Evolutionary conservation across 495 filamentous ascomycete genomes (phyloP), one percentile per base, ranked within the genome.

Genomic region (Hypoxylon rickii): DNA sequence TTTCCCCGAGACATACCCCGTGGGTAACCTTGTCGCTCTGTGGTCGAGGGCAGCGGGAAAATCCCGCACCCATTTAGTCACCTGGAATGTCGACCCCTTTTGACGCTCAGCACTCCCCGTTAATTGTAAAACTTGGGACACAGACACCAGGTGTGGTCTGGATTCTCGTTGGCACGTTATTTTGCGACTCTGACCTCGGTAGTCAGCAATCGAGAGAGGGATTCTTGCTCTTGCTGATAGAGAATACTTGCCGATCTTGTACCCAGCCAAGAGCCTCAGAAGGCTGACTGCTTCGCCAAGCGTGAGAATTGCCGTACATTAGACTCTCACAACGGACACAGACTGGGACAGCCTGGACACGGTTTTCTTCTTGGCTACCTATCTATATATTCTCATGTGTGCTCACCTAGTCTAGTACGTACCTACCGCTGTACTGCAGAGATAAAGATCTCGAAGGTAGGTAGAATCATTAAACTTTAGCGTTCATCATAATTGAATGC

Each of bases 221-320:
- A 40, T 22, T 31, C 31, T 34, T 22, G 29, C 2, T 59, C 20
- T 15, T 40, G 34, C 39, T 41, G 29, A 45, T 40, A 44, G 22
- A 51, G 38, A 49, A 45, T 29, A 64, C 61, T 59, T 63, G 60
- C 60, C 54, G 60, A 51, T 54, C 50, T 55, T 63, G 60, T 55
- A 39, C 33, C 10, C 46, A 51, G 61, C 61, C 61, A 64, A 64
- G 61, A 64, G 61, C 61, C 61, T 59, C 61, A 64, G 43, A 59
- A 58, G 61, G 61, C 61, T 64, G 61, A 64, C 55, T 60, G 54
- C 61, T 58, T 60, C 42, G 61, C 55, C 61, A 59, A 64, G 55
- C 45, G 36, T 49, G 31, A 55, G 21, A 59, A 51, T 55, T 55
- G 55, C 55, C 55, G 54, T 60, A 59, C 51, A 17, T 22, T 26